phyloP scores from a whole-genome alignment of 2,329 filamentous ascomycete species.

The Ceratocystis colombiana region DNA sequence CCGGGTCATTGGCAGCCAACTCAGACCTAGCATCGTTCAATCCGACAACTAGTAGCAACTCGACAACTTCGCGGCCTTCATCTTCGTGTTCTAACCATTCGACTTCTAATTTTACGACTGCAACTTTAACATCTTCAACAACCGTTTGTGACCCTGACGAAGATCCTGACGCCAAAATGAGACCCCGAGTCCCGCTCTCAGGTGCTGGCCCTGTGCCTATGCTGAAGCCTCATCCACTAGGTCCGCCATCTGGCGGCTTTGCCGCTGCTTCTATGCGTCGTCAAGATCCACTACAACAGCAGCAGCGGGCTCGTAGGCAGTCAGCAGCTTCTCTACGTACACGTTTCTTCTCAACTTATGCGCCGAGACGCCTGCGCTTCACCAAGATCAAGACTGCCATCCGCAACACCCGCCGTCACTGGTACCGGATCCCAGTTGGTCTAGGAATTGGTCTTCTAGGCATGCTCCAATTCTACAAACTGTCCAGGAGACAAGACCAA shows the following conservation, averaged over 20 bases:
- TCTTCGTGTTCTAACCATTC: conserved; percentile 19
- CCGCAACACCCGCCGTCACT: conserved; percentile 40
- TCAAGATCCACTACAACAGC: conserved; percentile 14
- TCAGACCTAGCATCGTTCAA: conserved; percentile 15
- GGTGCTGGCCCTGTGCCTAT: conserved; percentile 22
- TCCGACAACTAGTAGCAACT: not conserved
- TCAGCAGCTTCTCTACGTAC: conserved; percentile 17
- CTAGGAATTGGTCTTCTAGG: conserved; percentile 79
- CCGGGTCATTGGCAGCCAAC: conserved; percentile 12
- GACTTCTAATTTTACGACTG: conserved; percentile 9
- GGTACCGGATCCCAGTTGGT: conserved; percentile 83
- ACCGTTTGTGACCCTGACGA: conserved; percentile 17
- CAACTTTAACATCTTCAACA: not conserved
- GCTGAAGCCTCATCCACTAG: conserved; percentile 23
- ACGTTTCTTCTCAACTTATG: conserved; percentile 23
- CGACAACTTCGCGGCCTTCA: conserved; percentile 17
- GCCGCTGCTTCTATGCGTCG: conserved; percentile 23
- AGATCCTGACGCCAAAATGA: conserved; percentile 16
- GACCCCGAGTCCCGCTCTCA: conserved; percentile 21
- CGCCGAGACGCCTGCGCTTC: conserved; percentile 22
- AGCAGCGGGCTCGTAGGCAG: conserved; percentile 12
- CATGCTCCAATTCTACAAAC: conserved; percentile 72
- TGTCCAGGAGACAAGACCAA: conserved; percentile 42
- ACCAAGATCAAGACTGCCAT: conserved; percentile 24
- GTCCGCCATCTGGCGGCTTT: conserved; percentile 23